Base-by-base conservation (phyloP, 169 alveolate genomes). In the Fabrea salina region DNA sequence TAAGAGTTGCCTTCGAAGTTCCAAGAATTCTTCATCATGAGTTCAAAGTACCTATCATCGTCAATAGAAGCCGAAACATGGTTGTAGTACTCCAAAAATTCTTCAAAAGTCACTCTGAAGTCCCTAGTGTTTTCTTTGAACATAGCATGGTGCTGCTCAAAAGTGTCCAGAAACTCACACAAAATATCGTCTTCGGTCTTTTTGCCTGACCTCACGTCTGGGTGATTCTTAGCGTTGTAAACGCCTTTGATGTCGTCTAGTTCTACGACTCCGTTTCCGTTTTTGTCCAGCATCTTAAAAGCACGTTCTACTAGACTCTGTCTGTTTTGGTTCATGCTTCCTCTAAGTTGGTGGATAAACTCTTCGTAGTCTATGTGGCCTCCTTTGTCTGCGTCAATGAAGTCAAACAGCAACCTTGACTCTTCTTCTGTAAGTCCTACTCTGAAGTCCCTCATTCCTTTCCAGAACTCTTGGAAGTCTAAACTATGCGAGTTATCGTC, bases 101-200 rank as follows among this genome's bases (percentile, higher is more conserved):
- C 89, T 43, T 89, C 89, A 25, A 75, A 72, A 50, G 84, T 59
- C 30, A 89, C 79, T 30, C 80, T 67, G 25, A 19, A 50, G 49
- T 84, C 84, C 56, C 77, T 77, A 16, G 79, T 71, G 5, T 41
- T 70, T 50, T 49, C 79, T 33, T 49, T 49, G 27, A 11, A 40
- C 0, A 56, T 40, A 57, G 61, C 64, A 54, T 88, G 88, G 44
- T 88, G 90, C n/a, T 54, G 5, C 57, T 87, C 94, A 67, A 92
- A 89, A 30, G 91, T 85, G 64, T 92, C 96, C 39, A 89, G 70
- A 66, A 92, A 92, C 76, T 92, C 96, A 53, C 84, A 82, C 16
- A 89, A 83, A 5, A 88, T 82, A 58, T 92, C 96, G 54, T 89
- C 92, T 70, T 86, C 93, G 30, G 92, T 87, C 70, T 82, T 89